Evolutionary conservation across 768 basidiomycete species (phyloP).

Genomic region (Daedalea quercina): DNA sequence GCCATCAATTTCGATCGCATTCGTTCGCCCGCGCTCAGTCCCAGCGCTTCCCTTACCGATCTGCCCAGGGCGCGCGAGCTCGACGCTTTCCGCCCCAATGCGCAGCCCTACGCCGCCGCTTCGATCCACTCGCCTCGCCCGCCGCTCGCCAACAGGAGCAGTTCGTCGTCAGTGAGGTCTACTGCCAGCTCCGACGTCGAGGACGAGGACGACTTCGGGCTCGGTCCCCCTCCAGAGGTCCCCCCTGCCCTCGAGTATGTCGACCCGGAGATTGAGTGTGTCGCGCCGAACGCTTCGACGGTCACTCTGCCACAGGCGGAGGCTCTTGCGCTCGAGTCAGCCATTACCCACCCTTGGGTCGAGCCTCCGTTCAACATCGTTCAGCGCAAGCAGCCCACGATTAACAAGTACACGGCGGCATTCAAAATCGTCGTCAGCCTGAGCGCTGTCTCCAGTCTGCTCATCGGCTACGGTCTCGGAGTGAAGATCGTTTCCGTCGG

Average conservation of each 20-base stretch:
- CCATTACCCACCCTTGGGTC: slow-evolving; percentile 8
- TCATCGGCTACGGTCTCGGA: slow-evolving; percentile 7
- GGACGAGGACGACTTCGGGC: slow-evolving; percentile 5
- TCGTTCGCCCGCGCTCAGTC: slow-evolving; percentile 1
- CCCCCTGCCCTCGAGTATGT: slow-evolving; percentile 10
- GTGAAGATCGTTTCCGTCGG: slow-evolving; percentile 10
- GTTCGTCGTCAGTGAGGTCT: slow-evolving; percentile 2
- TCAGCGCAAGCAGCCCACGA: slow-evolving; percentile 6
- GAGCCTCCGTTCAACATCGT: slow-evolving; percentile 8
- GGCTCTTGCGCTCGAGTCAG: neutral
- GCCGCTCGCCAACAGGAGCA: neutral
- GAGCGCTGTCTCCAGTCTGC: slow-evolving; percentile 2
- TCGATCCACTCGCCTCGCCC: neutral
- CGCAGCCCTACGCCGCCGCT: neutral
- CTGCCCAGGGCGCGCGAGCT: neutral
- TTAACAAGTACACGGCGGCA: neutral
- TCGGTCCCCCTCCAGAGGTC: slow-evolving; percentile 2
- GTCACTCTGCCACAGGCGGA: slow-evolving; percentile 3
- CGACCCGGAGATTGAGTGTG: slow-evolving; percentile 11
- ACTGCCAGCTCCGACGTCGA: slow-evolving; percentile 2
- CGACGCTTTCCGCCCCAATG: neutral
- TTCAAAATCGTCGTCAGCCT: slow-evolving; percentile 7
- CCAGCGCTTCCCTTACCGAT: neutral
- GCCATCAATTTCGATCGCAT: slow-evolving; percentile 9
- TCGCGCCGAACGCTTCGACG: slow-evolving; percentile 3